Evolutionary conservation across 2,329 filamentous ascomycete species (phyloP).

Genomic region (Fusarium fracticaudum): DNA sequence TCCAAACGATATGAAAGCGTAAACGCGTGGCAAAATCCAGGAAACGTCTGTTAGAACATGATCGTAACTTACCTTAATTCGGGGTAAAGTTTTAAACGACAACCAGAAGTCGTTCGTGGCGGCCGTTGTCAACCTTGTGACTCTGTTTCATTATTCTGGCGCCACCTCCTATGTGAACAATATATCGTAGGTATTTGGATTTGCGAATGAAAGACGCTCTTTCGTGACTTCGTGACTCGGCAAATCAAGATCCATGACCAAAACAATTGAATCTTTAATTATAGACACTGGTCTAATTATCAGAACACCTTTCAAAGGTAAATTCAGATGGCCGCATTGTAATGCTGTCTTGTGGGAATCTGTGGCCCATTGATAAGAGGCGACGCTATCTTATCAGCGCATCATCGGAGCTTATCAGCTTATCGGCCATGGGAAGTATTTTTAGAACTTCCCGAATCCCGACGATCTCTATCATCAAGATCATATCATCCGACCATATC

Average conservation of each 20-base stretch:
- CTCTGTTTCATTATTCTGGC: fast-evolving
- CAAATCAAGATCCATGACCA: fast-evolving
- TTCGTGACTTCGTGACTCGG: fast-evolving
- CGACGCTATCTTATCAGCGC: background rate
- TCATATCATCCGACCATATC: background rate
- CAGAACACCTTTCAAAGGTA: fast-evolving
- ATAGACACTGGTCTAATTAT: too few relatives aligned
- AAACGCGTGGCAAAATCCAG: background rate
- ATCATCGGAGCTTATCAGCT: background rate
- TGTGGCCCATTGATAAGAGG: background rate
- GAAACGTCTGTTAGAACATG: background rate
- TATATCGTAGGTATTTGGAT: fast-evolving
- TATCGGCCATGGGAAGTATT: background rate
- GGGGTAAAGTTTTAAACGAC: fast-evolving
- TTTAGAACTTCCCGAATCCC: background rate
- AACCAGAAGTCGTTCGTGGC: background rate
- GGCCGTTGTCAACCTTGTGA: fast-evolving
- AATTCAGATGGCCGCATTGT: background rate
- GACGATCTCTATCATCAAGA: background rate
- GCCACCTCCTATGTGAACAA: fast-evolving
- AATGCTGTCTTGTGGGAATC: background rate
- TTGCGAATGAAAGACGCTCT: fast-evolving
- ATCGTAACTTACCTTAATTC: background rate
- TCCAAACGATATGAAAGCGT: background rate
- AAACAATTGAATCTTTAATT: fast-evolving